Base-by-base conservation (phyloP, 805 yeast genomes). In the Starmerella vitae region DNA sequence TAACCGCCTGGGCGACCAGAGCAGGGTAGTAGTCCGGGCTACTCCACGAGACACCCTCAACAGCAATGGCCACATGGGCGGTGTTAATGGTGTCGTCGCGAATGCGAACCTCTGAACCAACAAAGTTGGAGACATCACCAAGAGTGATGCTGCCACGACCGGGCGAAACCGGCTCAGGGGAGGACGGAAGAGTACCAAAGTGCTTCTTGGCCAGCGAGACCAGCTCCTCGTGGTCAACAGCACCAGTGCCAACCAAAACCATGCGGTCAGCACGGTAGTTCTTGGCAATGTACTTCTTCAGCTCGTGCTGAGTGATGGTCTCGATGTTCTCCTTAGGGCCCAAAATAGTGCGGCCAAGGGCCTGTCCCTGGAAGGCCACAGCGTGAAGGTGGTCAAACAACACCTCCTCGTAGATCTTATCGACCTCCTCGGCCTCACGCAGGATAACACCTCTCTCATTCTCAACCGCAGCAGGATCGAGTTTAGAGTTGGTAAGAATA, bases 41-140 rank as follows among this genome's bases (percentile, higher is more conserved):
- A 27, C 81, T 78, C 99, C 99, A 91, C 28, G 94, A 78, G 19
- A 86, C 95, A 52, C 99, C 97, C 66, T 91, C 97, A n/a, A 91
- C 78, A 10, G 95, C 91, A 38, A 91, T 64, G 4, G 95, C 98
- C 39, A 86, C 73, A 61, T 91, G 93, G 1, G 96, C 85, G 6
- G 75, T 76, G 24, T 95, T 94, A 53, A 91, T 63, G 1, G 91
- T 66, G 46, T 74, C 74, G 51, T 91, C 95, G 51, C 78, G 77
- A 41, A 85, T 71, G 52, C 85, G 76, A 43, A 80, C 74, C 60
- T 91, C 96, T 42, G 85, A 88, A 32, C 93, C 88, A 46, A 74
- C 64, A 58, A 91, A 91, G 14, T 70, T 66, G 4, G 97, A 95
- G 42, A 73, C 78, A 37, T 72, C 75, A 42, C 69, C 57, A 39